Evolutionary conservation across 1,284 basidiomycete genomes (phyloP), one percentile per base, ranked within the genome.

Genomic region (Rhodotorula sp.): DNA sequence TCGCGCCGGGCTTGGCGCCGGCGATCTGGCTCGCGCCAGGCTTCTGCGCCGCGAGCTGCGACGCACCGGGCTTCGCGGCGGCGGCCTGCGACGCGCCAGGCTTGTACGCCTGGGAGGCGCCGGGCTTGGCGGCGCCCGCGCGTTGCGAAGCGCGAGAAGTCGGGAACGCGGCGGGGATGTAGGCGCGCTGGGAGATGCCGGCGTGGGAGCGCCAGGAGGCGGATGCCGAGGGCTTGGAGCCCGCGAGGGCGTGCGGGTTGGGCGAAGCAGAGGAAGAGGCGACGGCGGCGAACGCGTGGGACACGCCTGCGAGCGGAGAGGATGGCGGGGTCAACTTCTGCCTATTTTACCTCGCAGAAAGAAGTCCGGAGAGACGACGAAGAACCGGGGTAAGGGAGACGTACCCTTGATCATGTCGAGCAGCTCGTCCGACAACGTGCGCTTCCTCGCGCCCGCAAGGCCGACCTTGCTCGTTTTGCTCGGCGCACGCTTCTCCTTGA

Each of bases 361-460:
- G n/a, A n/a, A n/a, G n/a, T n/a, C n/a, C n/a, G n/a, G 27, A 50
- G 21, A n/a, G 15, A 34, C 3, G n/a, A 6, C 7, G 44, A 19
- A 19, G 27, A 48, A 37, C 39, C 17, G 25, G 60, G 39, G 44
- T 32, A 25, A 56, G 34, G 41, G 1, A 15, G 10, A 53, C 68
- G 32, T 27, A 73, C 71, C 53, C 44, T 58, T 54, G 62, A 73
- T 60, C 46, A 73, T 55, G 34, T 58, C 37, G 12, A 70, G 29
- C 12, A 73, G 55, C 32, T 73, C 71, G 19, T 73, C 71, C 39
- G 67, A 70, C n/a, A 73, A 25, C 5, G 68, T 64, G 25, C 71
- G 60, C 54, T 73, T 68, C 50, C 27, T 61, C 21, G 36, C 32
- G 22, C 62, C 62, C 25, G 54, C 46, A 8, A 66, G 64, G n/a